Evolutionary conservation across 1,139 yeast species (phyloP), one percentile per base, ranked within the genome.

Genomic region (Pichia sp.): DNA sequence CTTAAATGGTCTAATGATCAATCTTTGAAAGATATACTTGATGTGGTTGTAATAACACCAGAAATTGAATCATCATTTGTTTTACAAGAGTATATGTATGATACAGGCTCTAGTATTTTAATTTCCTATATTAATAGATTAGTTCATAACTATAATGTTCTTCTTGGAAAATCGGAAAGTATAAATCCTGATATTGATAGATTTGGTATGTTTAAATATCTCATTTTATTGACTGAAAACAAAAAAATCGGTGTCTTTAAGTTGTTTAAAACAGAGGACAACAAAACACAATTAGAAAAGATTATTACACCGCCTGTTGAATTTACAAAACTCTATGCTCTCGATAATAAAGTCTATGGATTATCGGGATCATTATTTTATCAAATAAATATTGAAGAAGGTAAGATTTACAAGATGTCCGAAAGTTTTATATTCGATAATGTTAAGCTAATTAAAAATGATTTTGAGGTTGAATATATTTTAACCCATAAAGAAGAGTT

Each of bases 181-280:
- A 5, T 9, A 1, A 15, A 33, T 4, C 15, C 28, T 22, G 19
- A 34, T 6, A n/a, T 9, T 10, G 31, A 33, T n/a, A 54, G 61
- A 19, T 77, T 76, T 62, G 83, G 83, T 0, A 68, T 74, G 44
- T 57, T 64, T 20, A 76, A 78, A 50, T 56, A 60, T 9, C 54
- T 78, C 27, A 62, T 77, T 3, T 64, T 69, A 1, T 66, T 70
- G 3, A 69, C 79, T 0, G 51, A 53, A 13, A 53, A 56, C 26
- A 77, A 76, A 5, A 62, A 64, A 35, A 46, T 74, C 3, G 59
- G 66, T 25, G 78, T 76, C 1, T 55, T 75, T 19, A 69, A 74
- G 47, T 61, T 73, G 3, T 50, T 61, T 18, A 50, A 47, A 22
- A 19, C 38, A 8, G 31, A 29, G 5, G 22, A 11, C 6, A 11